Evolutionary conservation across 371 early-diverging fungal genomes (phyloP), one percentile per base, ranked within the genome.

Genomic region (Rhizomucor pusillus): DNA sequence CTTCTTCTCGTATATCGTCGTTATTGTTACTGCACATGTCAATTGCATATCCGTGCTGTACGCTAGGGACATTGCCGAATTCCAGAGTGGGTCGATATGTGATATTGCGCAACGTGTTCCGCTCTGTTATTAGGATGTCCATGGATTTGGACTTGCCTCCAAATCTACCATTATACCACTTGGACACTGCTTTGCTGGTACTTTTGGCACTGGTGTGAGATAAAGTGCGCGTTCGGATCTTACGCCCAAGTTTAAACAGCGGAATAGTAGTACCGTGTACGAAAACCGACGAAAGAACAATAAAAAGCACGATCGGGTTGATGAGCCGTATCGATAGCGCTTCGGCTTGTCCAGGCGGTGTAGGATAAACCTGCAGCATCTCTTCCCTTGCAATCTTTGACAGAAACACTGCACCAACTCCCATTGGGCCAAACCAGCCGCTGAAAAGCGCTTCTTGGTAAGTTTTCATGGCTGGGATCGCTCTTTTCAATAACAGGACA

Each of bases 371-470:
- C 10, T 68, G 60, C 0, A 71, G 66, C 16, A 87, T 51, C 47
- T 80, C 63, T 51, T 75, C 73, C 24, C 79, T 79, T 4, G 88
- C 84, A 45, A 85, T 72, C 33, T 75, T 76, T n/a, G 87, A 78
- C 53, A 89, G 81, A 61, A 84, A 97, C 1, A 97, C 71, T 0
- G 98, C 96, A 3, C 89, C 85, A 6, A 84, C 84, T n/a, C 78
- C 77, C 45, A 98, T 90, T 1, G 98, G 98, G 0, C 97, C 98
- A 66, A 95, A 98, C 93, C 94, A 97, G 1, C 99, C 99, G n/a
- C 90, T 88, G 67, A 97, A 96, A 0, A 93, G 62, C 0, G 91
- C 93, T 60, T 97, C 95, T 16, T 86, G 83, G 56, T 75, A 82
- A 0, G 75, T 88, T 14, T 79, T 73, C 36, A 97, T 65, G 3